phyloP scores from a whole-genome alignment of 2,329 filamentous ascomycete genomes.

The Davidsoniella virescens region DNA sequence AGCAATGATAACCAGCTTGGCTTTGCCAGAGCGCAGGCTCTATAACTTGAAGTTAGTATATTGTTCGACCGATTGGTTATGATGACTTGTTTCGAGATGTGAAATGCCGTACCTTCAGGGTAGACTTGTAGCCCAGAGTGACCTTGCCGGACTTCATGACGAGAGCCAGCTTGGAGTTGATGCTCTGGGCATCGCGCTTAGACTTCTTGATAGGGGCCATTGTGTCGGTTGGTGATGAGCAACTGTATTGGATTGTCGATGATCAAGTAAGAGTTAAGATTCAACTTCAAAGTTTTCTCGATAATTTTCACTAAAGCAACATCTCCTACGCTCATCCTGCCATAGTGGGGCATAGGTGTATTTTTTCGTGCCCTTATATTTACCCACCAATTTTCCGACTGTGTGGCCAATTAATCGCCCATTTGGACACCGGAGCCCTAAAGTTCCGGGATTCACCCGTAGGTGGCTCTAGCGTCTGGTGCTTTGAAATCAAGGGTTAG shows the following conservation, averaged over 20 bases:
- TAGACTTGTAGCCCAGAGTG: constrained; percentile 75
- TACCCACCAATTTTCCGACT: constrained; percentile 12
- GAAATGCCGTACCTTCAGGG: constrained; percentile 14
- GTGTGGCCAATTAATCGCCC: constrained; percentile 18
- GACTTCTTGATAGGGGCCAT: constrained; percentile 58
- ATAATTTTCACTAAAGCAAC: constrained; percentile 1
- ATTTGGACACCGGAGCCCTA: constrained; percentile 20
- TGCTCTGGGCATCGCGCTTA: constrained; percentile 75
- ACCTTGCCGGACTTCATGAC: constrained; percentile 59
- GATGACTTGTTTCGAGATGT: constrained; percentile 7
- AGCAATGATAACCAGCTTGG: constrained; percentile 87
- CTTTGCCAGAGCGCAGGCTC: constrained; percentile 85
- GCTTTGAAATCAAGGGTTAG: constrained; percentile 39
- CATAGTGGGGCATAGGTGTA: constrained; percentile 6
- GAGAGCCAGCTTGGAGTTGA: constrained; percentile 44
- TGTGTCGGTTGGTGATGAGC: constrained; percentile 30
- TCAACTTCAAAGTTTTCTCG: not conserved
- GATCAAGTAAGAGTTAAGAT: constrained; percentile 15
- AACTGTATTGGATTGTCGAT: constrained; percentile 17
- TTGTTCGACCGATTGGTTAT: constrained; percentile 37
- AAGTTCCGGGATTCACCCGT: constrained; percentile 22
- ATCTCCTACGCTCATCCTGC: constrained; percentile 1
- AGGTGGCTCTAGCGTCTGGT: constrained; percentile 15
- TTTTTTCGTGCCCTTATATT: constrained; percentile 3
- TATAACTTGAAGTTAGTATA: constrained; percentile 22